phyloP scores from a whole-genome alignment of 306 rosid genomes.

The Coriaria nepalensis region DNA sequence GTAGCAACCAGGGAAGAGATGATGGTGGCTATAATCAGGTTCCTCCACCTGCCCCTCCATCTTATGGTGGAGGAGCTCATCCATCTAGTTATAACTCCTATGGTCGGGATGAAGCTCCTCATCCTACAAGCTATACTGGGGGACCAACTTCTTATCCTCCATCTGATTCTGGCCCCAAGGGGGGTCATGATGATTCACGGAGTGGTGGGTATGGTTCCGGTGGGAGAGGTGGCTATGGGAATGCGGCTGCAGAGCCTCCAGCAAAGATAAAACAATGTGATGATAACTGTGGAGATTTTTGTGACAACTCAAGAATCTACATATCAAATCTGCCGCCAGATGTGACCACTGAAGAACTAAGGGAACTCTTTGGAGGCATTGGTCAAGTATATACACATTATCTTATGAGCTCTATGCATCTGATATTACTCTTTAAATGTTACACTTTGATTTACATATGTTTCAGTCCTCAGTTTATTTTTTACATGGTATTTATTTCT shows the following conservation, averaged over 20 bases:
- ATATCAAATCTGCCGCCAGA: constrained; percentile 90
- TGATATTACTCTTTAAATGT: too few relatives aligned
- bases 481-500: too few relatives aligned
- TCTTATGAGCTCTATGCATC: constrained; percentile 12
- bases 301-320: constrained; percentile 97
- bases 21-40: constrained; percentile 65
- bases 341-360: constrained; percentile 77
- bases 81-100: constrained; percentile 39
- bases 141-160: constrained; percentile 80
- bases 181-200: constrained; percentile 51
- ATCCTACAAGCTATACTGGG: constrained; percentile 76
- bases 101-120: constrained; percentile 86
- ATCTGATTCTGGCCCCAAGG: constrained; percentile 55
- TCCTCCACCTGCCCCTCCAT: constrained; percentile 48
- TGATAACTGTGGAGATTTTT: constrained; percentile 63
- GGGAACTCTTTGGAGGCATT: constrained; percentile 94
- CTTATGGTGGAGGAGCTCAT: constrained; percentile 57
- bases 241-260: constrained; percentile 48
- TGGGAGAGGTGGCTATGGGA: constrained; percentile 62
- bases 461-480: too few relatives aligned
- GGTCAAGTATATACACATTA: constrained; percentile 69
- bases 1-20: constrained; percentile 48
- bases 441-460: too few relatives aligned
- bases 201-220: constrained; percentile 39
- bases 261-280: constrained; percentile 91